Evolutionary conservation across 306 rosid genomes (phyloP).

Genomic region (Cajanus cajan): DNA sequence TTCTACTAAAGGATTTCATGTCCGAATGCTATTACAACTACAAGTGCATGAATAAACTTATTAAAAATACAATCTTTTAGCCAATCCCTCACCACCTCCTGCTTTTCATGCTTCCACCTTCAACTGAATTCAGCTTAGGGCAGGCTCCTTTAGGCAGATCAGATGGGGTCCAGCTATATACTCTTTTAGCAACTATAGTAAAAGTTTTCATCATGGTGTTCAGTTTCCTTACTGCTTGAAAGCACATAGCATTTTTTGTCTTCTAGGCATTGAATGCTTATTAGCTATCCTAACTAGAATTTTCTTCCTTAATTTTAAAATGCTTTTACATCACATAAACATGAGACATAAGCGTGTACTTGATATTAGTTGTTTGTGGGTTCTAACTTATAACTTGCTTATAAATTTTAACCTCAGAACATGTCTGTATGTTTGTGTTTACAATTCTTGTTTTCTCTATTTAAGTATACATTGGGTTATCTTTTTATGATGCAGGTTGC

Average conservation of each 20-base stretch:
- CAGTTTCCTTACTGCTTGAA: background rate
- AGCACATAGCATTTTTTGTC: background rate
- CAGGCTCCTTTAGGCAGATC: background rate
- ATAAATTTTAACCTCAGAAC: background rate
- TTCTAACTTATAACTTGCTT: background rate
- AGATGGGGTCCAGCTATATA: background rate
- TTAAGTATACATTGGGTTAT: constrained; percentile 20
- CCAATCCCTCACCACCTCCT: background rate
- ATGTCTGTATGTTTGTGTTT: background rate
- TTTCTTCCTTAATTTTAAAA: background rate
- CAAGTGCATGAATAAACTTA: background rate
- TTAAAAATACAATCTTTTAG: background rate
- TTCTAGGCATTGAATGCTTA: background rate
- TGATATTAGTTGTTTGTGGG: background rate
- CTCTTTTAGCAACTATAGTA: background rate
- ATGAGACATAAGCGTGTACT: background rate
- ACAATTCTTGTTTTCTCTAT: constrained; percentile 1
- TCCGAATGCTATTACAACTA: background rate
- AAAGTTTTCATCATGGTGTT: background rate
- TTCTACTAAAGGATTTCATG: background rate
- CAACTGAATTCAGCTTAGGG: background rate
- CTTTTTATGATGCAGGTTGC: constrained; percentile 60
- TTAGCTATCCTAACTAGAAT: background rate
- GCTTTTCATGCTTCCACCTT: background rate
- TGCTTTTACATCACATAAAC: background rate